These are phyloP conservation scores for Spiraea crenata DNA, from an alignment of 331 rosid genomes.

Conservation along the genomic window DNA sequence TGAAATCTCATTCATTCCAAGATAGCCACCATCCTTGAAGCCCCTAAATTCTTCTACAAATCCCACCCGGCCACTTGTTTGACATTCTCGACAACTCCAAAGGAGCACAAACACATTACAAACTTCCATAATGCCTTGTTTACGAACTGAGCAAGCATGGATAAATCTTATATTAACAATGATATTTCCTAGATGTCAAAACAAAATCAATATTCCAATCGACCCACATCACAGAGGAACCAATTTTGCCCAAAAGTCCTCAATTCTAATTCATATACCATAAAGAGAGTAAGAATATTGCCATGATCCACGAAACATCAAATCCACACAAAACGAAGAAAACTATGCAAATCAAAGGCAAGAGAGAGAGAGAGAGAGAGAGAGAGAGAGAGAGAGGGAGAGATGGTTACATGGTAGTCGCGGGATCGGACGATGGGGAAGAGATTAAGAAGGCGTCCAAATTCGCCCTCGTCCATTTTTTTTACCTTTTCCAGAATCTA, in stretches of 20 bases:
- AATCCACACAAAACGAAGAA: background rate
- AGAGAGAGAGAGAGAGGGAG: too few relatives aligned
- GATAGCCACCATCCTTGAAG: background rate
- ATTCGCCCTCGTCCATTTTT: constrained; percentile 72
- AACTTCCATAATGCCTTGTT: background rate
- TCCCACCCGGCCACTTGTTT: background rate
- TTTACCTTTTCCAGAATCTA: background rate
- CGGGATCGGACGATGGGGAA: constrained; percentile 84
- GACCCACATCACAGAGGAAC: background rate
- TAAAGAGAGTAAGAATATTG: background rate
- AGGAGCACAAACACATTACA: background rate
- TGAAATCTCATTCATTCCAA: background rate
- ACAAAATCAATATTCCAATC: too few relatives aligned
- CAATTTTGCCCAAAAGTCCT: constrained; percentile 2
- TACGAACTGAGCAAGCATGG: background rate
- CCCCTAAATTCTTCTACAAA: constrained; percentile 2
- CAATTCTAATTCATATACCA: background rate
- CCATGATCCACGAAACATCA: background rate
- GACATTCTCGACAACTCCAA: background rate
- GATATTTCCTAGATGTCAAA: too few relatives aligned
- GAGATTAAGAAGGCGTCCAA: constrained; percentile 67
- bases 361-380: background rate
- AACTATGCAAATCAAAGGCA: background rate
- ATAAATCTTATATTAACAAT: too few relatives aligned
- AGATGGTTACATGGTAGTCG: constrained; percentile 54